These are phyloP conservation scores for Hydrangea macrophylla DNA, from an alignment of 148 eudicot genomes.

Conservation along the genomic window DNA sequence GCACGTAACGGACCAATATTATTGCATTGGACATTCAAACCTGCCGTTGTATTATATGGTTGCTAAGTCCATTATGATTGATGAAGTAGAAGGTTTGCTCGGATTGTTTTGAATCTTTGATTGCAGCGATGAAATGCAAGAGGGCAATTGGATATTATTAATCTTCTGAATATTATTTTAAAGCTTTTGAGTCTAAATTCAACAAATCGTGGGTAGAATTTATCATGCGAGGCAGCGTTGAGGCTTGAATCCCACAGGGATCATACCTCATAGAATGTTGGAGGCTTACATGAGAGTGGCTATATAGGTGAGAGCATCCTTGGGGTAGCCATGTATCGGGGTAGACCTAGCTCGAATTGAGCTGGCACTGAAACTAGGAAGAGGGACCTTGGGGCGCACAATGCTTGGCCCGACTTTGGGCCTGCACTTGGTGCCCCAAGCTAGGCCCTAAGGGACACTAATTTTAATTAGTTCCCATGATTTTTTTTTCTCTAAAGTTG, in stretches of 20 bases:
- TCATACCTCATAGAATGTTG: neutral
- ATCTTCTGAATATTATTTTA: neutral
- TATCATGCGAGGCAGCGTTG: neutral
- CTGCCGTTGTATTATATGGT: neutral
- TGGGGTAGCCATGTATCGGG: too few species aligned
- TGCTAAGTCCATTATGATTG: neutral
- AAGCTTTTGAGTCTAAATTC: neutral
- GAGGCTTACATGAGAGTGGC: too few species aligned
- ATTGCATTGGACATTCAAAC: too few species aligned
- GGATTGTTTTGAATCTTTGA: neutral
- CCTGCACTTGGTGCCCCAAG: too few species aligned
- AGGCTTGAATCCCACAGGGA: neutral
- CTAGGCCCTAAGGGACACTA: too few species aligned
- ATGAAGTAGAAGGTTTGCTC: neutral
- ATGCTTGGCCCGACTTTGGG: too few species aligned
- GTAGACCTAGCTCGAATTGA: too few species aligned
- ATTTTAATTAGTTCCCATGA: too few species aligned
- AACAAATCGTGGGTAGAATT: neutral
- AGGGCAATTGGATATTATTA: neutral
- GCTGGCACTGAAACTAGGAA: too few species aligned
- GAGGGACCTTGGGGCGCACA: too few species aligned
- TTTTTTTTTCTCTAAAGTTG: too few species aligned
- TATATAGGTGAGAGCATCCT: too few species aligned
- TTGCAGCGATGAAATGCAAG: neutral
- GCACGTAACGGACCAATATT: neutral